These are phyloP conservation scores for Dothideomycetes sp. DNA, from an alignment of 2,329 filamentous ascomycete species.

Conservation along the genomic window DNA sequence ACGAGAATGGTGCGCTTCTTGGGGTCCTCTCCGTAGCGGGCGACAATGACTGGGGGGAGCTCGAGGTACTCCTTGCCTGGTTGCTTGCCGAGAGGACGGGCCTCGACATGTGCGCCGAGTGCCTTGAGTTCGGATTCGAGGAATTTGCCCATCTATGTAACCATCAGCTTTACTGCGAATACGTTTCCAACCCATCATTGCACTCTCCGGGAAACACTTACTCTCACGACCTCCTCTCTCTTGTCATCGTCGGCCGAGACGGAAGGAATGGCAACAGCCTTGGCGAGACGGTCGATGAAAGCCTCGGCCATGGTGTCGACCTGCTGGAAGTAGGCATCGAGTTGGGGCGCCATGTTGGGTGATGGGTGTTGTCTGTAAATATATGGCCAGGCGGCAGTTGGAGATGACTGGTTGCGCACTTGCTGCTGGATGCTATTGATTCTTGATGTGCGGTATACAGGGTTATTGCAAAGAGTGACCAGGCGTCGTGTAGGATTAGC, in stretches of 20 bases:
- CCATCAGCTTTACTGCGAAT: not conserved
- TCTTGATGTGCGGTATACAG: too few species aligned
- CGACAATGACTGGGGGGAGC: conserved; percentile 84
- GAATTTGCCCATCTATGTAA: conserved; percentile 70
- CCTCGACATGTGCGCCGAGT: conserved; percentile 78
- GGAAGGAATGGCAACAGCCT: conserved; percentile 93
- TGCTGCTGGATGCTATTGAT: too few species aligned
- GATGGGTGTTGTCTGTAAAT: conserved; percentile 27
- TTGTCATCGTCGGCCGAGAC: conserved; percentile 84
- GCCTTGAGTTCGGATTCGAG: conserved; percentile 71
- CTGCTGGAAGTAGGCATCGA: conserved; percentile 88
- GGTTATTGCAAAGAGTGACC: too few species aligned
- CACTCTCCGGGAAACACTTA: too few species aligned
- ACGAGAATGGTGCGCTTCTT: conserved; percentile 92
- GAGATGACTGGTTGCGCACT: too few species aligned
- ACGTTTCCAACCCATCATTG: too few species aligned
- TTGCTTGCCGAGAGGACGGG: conserved; percentile 81
- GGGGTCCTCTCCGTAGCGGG: conserved; percentile 82
- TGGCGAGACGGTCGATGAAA: conserved; percentile 82
- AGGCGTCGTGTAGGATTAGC: too few species aligned
- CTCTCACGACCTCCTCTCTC: conserved; percentile 80
- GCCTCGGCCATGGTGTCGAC: conserved; percentile 67
- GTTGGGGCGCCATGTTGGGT: conserved; percentile 67
- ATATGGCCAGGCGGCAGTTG: too few species aligned
- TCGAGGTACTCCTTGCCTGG: conserved; percentile 82